These are phyloP conservation scores for Narthecium ossifragum DNA, from an alignment of 106 monocot genomes.

Conservation along the genomic window DNA sequence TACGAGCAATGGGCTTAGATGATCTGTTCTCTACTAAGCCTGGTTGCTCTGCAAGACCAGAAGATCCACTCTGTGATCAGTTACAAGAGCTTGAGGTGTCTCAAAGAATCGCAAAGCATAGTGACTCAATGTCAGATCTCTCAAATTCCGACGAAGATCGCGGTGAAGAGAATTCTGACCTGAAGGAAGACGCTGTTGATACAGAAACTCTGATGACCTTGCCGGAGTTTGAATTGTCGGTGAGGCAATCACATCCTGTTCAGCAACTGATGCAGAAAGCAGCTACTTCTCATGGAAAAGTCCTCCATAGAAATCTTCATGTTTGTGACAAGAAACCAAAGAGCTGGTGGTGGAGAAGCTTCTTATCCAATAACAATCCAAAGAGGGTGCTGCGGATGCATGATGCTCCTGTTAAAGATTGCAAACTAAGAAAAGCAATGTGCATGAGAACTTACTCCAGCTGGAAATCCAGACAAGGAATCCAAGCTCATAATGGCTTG, in stretches of 20 bases:
- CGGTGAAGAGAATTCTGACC: constrained; percentile 38
- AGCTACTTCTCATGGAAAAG: not conserved
- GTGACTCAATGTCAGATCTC: constrained; percentile 12
- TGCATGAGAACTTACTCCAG: constrained; percentile 82
- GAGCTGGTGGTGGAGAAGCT: constrained; percentile 56
- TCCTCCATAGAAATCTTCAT: not conserved
- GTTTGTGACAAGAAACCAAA: constrained; percentile 22
- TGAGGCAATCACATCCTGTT: constrained; percentile 33
- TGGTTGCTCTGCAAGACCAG: not conserved
- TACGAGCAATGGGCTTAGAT: constrained; percentile 32
- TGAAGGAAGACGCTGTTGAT: constrained; percentile 43
- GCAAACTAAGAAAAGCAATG: constrained; percentile 11
- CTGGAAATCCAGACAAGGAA: constrained; percentile 60
- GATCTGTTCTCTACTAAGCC: constrained; percentile 13
- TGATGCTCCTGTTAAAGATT: constrained; percentile 15
- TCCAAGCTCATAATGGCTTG: constrained; percentile 70
- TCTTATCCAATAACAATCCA: constrained; percentile 14
- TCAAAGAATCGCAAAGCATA: constrained; percentile 15
- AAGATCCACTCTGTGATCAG: constrained; percentile 4
- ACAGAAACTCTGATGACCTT: constrained; percentile 39
- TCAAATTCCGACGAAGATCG: not conserved
- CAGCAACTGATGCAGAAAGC: constrained; percentile 26
- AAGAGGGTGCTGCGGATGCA: constrained; percentile 14
- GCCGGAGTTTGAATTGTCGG: constrained; percentile 42
- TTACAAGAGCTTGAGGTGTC: constrained; percentile 1